A percentile compares a stretch with the other conserved stretches of the same genome.
phyloP scores from a whole-genome alignment of 2,329 filamentous ascomycete genomes.

The Mariannaea sp. region DNA sequence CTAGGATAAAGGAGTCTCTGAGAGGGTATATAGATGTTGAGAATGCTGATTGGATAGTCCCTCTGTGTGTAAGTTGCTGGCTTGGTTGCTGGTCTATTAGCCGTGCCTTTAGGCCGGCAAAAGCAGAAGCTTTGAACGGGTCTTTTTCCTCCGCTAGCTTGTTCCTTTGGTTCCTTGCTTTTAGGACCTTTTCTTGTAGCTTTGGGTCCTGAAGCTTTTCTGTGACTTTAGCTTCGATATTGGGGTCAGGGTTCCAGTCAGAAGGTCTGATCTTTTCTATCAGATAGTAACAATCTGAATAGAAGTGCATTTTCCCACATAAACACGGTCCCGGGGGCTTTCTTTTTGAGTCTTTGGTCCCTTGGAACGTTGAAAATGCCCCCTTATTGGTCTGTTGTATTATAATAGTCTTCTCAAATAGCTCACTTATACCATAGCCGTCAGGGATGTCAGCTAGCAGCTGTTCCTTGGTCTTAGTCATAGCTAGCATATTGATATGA shows the following conservation, averaged over 20 bases:
- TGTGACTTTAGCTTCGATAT: slow-evolving; percentile 5
- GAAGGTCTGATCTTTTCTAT: neutral
- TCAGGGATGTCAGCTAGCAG: neutral
- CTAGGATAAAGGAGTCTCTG: slow-evolving; percentile 9
- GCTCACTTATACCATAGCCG: slow-evolving; percentile 3
- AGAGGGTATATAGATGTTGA: too few relatives aligned
- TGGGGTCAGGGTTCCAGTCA: neutral
- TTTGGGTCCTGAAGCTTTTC: neutral
- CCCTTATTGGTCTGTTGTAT: neutral
- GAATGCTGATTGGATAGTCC: too few relatives aligned
- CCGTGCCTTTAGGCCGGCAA: too few relatives aligned
- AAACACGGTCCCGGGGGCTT: too few relatives aligned
- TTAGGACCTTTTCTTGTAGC: neutral
- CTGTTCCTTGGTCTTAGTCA: neutral
- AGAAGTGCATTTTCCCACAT: neutral
- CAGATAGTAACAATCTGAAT: neutral
- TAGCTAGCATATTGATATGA: neutral
- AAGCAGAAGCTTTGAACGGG: too few relatives aligned
- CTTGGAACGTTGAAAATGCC: neutral
- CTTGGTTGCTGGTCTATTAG: too few relatives aligned
- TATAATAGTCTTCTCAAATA: neutral
- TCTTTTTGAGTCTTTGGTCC: neutral
- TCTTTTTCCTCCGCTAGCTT: too few relatives aligned
- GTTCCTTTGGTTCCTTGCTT: neutral
- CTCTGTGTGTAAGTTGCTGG: too few relatives aligned